Conservation (phyloP, 148 eudicot species). For the Simmondsia chinensis region DNA sequence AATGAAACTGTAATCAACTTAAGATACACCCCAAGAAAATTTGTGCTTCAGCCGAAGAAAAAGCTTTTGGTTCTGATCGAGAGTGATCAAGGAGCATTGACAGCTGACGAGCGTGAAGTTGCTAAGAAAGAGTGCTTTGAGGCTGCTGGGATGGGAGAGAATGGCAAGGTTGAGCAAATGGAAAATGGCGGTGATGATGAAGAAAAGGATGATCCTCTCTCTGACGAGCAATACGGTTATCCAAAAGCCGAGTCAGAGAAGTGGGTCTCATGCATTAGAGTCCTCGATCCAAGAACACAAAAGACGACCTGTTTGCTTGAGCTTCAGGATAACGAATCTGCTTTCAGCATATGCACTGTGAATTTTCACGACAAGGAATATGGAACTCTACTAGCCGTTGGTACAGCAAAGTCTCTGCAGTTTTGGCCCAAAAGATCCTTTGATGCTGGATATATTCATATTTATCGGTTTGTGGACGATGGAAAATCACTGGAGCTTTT, state of each 20-base stretch:
- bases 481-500: conserved; percentile 87
- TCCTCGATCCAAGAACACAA: conserved; percentile 78
- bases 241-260: conserved; percentile 83
- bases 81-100: conserved; percentile 91
- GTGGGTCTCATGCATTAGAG: conserved; percentile 98
- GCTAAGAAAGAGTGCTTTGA: conserved; percentile 82
- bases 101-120: conserved; percentile 92
- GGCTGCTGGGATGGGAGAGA: conserved; percentile 70
- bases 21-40: conserved; percentile 93
- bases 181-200: conserved; percentile 81
- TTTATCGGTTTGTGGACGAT: conserved; percentile 80
- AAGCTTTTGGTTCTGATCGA: conserved; percentile 76
- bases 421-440: conserved; percentile 79
- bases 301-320: conserved; percentile 81
- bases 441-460: conserved; percentile 86
- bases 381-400: conserved; percentile 95
- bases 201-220: conserved; percentile 65
- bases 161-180: conserved; percentile 66
- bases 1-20: conserved; percentile 82
- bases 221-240: conserved; percentile 95
- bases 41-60: conserved; percentile 77
- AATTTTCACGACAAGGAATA: conserved; percentile 95
- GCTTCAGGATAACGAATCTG: conserved; percentile 98
- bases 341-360: conserved; percentile 88
- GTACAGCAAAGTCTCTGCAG: conserved; percentile 87